Evolutionary conservation across 352 stramenopile genomes (phyloP), one percentile per base, ranked within the genome.

Genomic region (Globisporangium rhizosaccharum): DNA sequence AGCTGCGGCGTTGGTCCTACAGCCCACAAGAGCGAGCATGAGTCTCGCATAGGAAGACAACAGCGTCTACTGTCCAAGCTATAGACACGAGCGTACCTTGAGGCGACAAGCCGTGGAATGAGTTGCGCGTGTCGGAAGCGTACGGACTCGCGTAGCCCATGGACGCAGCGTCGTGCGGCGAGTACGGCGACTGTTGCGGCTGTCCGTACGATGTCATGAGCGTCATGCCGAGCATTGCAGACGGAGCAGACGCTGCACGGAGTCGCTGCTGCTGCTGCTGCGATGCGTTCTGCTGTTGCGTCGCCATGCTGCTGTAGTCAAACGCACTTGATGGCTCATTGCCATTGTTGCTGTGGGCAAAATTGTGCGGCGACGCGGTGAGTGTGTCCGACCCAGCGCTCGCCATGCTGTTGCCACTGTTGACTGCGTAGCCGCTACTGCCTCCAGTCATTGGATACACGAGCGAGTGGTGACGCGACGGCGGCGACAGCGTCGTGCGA

Each of bases 381-480:
- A 78, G 55, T 2, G 67, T 58, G 18, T 56, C 56, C 3, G 59
- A 59, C 1, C 67, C 67, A 53, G 72, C 76, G 8, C 62, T 39
- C 33, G 33, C 33, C 8, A 39, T 66, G 50, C 72, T 82, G 41
- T 61, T 45, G 49, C 26, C 23, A 9, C 36, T 47, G 9, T 41
- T 17, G 71, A 33, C 1, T 70, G 63, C 36, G 70, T 74, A 14
- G 67, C 62, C 28, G n/a, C 30, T 28, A 37, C 33, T 39, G 33
- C 33, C 33, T 39, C 33, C 33, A 12, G 70, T 59, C 23, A 85
- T 61, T 10, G 74, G 68, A 47, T 79, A 82, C 14, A 67, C 82
- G 61, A 63, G 63, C 30, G 60, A 86, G 65, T 67, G 78, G 56
- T 63, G 72, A n/a, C 76, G 75, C 49, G 51, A 66, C 37, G 76